Base-by-base conservation (phyloP, 2,329 filamentous ascomycete species). In the Fusarium secorum region DNA sequence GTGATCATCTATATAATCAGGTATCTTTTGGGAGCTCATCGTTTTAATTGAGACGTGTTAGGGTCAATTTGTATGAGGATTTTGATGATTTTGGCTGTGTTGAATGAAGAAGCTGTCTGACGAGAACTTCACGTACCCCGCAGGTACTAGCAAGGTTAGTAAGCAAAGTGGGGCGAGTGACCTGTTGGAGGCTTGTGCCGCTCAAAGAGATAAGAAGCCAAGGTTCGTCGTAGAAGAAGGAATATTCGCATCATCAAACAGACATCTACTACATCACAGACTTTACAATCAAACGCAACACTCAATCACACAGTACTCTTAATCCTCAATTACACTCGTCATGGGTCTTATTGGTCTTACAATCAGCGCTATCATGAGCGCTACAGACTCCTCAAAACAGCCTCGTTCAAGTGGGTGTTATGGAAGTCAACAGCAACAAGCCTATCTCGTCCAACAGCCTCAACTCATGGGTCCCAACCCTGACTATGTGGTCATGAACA, bases 271-370 rank as follows among this genome's bases (percentile, higher is more conserved):
- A 56, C n/a, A 65, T n/a, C 33, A 63, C 41, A 46, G 20, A 28
- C 33, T 41, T 38, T 18, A 46, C 7, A 51, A 53, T 20, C 57
- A 35, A 53, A n/a, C 35, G 17, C 33, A 20, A 53, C 35, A 30
- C 20, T 48, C 18, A 49, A 48, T 14, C 26, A 44, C 18, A 33
- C 14, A 26, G 28, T 18, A n/a, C 26, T 38, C 14, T 11, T n/a
- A 17, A 26, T 15, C 22, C 24, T 15, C 14, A 35, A 5, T 38
- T 20, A 22, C 10, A 28, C 6, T 51, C 33, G 66, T 44, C 32
- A 76, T 76, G 74, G 70, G 68, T 60, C 55, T 75, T 18, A 59
- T 76, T 33, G 55, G 64, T 51, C 68, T 72, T 46, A 59, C 56
- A 7, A 51, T 64, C 6, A 8, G 58, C 5, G 61, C 45, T 17